phyloP scores from a whole-genome alignment of 352 stramenopile species.

The Pythium sukuiense region DNA sequence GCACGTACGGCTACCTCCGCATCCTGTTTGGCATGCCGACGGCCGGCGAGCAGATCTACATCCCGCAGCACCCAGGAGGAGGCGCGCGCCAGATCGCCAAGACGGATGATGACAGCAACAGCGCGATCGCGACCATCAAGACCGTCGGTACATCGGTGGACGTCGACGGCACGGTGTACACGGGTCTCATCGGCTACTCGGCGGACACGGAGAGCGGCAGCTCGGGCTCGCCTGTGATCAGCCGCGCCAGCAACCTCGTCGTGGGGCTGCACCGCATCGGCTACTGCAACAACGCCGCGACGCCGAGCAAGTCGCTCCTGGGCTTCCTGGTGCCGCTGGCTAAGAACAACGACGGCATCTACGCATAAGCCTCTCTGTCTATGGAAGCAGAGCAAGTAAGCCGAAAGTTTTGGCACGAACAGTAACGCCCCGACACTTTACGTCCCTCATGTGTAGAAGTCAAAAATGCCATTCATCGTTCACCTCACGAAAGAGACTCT shows the following conservation, averaged over 20 bases:
- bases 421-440: not conserved
- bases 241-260: constrained; percentile 25
- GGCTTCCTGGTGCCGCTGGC: constrained; percentile 25
- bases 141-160: constrained; percentile 34
- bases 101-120: constrained; percentile 42
- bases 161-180: constrained; percentile 31
- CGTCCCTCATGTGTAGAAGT: constrained; percentile 3
- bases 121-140: constrained; percentile 35
- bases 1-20: constrained; percentile 60
- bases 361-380: constrained; percentile 13
- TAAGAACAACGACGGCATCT: constrained; percentile 26
- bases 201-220: constrained; percentile 39
- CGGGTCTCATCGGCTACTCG: constrained; percentile 32
- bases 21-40: constrained; percentile 47
- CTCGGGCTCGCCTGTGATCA: constrained; percentile 38
- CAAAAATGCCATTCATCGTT: not conserved
- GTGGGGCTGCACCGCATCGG: constrained; percentile 42
- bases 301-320: constrained; percentile 27
- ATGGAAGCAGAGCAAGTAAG: constrained; percentile 3
- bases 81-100: constrained; percentile 65
- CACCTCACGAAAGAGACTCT: not conserved
- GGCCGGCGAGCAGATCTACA: constrained; percentile 63
- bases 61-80: constrained; percentile 65
- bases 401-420: not conserved
- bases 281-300: constrained; percentile 43